Base-by-base conservation (phyloP, 805 yeast species). In the Ascoidea rubescens region DNA sequence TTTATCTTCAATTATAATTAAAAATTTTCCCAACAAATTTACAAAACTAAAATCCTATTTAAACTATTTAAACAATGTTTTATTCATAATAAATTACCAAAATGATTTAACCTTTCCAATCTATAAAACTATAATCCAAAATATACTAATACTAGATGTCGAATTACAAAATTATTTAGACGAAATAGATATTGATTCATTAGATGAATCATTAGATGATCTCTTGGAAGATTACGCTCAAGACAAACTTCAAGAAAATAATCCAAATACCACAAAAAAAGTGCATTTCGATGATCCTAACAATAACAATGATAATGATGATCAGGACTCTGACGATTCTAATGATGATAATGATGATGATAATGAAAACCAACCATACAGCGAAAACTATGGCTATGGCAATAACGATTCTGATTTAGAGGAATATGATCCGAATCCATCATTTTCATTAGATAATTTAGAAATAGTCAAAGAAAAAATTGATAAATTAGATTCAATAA, bases 101-200 rank as follows among this genome's bases (percentile, higher is more conserved):
- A 78, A 80, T 4, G 96, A 89, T 58, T 68, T 89, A 56, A 80
- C 82, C 58, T 75, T 75, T 56, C 79, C 79, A 48, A 73, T 87
- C 5, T 90, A 97, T 96, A 82, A 84, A 28, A 66, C 87, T 53
- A 72, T 90, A 14, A 70, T 89, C 45, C 96, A 91, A 64, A 78
- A 81, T 55, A 75, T 86, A 52, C 87, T 93, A 54, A 85, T 87
- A 57, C 71, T 93, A 48, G 99, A 91, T 66, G 96, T 90, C 5
- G 98, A 89, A 65, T 71, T 90, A 53, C 96, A 88, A 61, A 88
- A 87, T 62, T 93, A 85, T 59, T 68, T 87, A 53, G 96, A 89
- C 59, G 93, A 86, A 57, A 84, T 79, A 52, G 79, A 81, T 48
- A 83, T 76, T 31, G 76, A 78, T 10, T 82, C 77, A 5, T 80